Evolutionary conservation across 805 yeast species (phyloP).

Genomic region (Sporopachydermia lactativora): DNA sequence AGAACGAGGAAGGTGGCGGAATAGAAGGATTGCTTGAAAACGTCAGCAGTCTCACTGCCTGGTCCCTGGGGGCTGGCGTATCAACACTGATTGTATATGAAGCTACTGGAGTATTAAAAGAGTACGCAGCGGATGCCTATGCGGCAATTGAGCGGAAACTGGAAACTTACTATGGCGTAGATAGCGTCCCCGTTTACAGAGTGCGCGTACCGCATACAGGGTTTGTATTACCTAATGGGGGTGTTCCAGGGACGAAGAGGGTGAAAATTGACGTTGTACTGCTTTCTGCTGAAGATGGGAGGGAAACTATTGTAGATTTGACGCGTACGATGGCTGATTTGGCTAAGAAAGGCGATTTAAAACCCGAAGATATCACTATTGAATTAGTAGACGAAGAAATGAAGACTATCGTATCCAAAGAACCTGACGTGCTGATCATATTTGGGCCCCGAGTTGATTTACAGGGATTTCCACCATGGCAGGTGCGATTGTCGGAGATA

Average conservation of each 20-base stretch:
- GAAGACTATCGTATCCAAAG: slow-evolving; percentile 71
- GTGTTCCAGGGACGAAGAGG: slow-evolving; percentile 19
- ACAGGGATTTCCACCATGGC: slow-evolving; percentile 98
- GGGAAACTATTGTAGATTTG: slow-evolving; percentile 77
- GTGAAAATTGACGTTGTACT: slow-evolving; percentile 50
- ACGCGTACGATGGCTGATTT: slow-evolving; percentile 77
- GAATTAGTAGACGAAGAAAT: slow-evolving; percentile 44
- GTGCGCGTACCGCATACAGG: slow-evolving; percentile 48
- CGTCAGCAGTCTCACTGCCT: slow-evolving; percentile 63
- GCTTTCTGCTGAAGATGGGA: slow-evolving; percentile 69
- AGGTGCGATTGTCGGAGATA: slow-evolving; percentile 76
- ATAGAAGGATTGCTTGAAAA: slow-evolving; percentile 66
- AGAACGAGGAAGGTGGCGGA: slow-evolving; percentile 79
- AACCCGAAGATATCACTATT: slow-evolving; percentile 54
- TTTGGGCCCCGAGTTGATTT: slow-evolving; percentile 82
- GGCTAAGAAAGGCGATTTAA: slow-evolving; percentile 44
- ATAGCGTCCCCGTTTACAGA: slow-evolving; percentile 44
- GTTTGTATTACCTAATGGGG: slow-evolving; percentile 20
- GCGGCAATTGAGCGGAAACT: slow-evolving; percentile 46
- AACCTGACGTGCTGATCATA: slow-evolving; percentile 77
- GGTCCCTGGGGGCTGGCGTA: slow-evolving; percentile 88
- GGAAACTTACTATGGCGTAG: slow-evolving; percentile 60
- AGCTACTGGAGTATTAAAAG: slow-evolving; percentile 52
- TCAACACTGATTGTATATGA: slow-evolving; percentile 65
- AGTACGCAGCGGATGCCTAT: slow-evolving; percentile 25